These are phyloP conservation scores for Adansonia gregorii DNA, from an alignment of 441 rosid genomes.

Conservation along the genomic window DNA sequence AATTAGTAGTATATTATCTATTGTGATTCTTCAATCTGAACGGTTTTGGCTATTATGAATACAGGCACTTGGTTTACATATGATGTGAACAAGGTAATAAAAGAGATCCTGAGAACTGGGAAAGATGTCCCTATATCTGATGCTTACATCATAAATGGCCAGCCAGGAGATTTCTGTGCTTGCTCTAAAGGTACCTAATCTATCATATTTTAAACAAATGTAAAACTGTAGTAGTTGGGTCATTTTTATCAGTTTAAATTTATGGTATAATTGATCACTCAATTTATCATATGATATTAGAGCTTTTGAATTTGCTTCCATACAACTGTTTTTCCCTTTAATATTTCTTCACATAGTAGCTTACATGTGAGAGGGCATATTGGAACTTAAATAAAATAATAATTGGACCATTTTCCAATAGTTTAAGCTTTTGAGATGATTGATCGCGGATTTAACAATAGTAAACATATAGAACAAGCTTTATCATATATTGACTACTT, in stretches of 20 bases:
- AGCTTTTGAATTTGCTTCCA: not conserved
- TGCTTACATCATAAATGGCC: conserved; percentile 54
- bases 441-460: too few relatives aligned
- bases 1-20: not conserved
- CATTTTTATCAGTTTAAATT: not conserved
- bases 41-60: not conserved
- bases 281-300: not conserved
- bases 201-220: not conserved
- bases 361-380: too few relatives aligned
- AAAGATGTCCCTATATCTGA: conserved; percentile 45
- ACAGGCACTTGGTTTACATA: conserved; percentile 21
- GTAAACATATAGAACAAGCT: not conserved
- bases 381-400: too few relatives aligned
- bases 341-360: not conserved
- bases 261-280: too few relatives aligned
- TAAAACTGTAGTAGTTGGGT: not conserved
- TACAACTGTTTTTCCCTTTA: not conserved
- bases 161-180: conserved; percentile 45
- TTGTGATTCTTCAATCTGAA: not conserved
- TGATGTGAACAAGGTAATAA: conserved; percentile 18
- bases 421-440: not conserved
- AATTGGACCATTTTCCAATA: not conserved
- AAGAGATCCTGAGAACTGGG: conserved; percentile 30
- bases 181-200: conserved; percentile 39
- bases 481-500: too few relatives aligned